These are phyloP conservation scores for Aaosphaeria pasadenensis DNA, from an alignment of 2,329 filamentous ascomycete genomes.

Conservation along the genomic window DNA sequence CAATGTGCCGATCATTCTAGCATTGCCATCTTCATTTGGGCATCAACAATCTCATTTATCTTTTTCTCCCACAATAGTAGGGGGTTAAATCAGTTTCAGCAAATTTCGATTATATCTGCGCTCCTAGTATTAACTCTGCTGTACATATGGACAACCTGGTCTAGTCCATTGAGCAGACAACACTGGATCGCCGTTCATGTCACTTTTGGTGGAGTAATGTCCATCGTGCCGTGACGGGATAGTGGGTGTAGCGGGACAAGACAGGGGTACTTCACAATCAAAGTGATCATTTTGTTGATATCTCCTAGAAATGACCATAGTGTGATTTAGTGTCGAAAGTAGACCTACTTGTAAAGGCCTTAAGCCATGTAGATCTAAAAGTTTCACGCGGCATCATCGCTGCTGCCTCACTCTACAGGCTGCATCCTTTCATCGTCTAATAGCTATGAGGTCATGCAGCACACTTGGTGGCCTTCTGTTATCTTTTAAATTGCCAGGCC, in stretches of 20 bases:
- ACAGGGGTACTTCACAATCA: neutral
- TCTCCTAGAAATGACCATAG: neutral
- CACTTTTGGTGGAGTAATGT: neutral
- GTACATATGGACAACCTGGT: too few species aligned
- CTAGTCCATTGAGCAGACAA: too few species aligned
- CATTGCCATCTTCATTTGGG: too few species aligned
- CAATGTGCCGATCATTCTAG: too few species aligned
- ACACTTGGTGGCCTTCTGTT: neutral
- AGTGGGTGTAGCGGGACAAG: neutral
- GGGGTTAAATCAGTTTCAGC: too few species aligned
- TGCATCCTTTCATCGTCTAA: neutral
- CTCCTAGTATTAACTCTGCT: too few species aligned
- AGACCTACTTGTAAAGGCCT: neutral
- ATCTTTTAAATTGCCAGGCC: neutral
- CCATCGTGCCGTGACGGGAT: neutral
- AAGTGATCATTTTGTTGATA: neutral
- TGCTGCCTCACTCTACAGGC: neutral
- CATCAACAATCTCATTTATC: too few species aligned
- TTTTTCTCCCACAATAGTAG: too few species aligned
- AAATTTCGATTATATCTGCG: too few species aligned
- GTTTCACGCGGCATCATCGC: neutral
- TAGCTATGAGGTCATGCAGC: neutral
- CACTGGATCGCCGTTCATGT: too few species aligned
- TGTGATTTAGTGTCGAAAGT: neutral
- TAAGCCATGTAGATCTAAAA: neutral